Conservation (phyloP, 2,329 filamentous ascomycete genomes). For the Talaromyces sp. region DNA sequence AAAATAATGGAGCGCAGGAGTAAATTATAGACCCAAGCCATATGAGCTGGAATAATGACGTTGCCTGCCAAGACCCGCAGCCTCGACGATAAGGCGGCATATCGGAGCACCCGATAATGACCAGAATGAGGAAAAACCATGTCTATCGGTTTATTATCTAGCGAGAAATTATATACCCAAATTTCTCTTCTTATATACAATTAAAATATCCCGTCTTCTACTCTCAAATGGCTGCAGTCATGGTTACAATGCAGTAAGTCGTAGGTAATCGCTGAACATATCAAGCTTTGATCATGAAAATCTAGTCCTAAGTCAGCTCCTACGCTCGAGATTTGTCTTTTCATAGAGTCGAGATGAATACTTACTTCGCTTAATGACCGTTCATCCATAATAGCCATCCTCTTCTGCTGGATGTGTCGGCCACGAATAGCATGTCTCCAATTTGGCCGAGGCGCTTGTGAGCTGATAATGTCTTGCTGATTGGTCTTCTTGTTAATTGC, state of each 20-base stretch:
- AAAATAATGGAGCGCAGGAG: not conserved
- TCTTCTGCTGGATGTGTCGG: slow-evolving; percentile 85
- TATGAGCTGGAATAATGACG: not conserved
- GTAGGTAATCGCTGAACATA: not conserved
- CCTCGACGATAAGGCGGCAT: not conserved
- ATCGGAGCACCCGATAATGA: not conserved
- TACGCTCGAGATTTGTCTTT: not conserved
- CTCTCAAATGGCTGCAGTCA: not conserved
- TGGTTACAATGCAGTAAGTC: not conserved
- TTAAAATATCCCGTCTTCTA: not conserved
- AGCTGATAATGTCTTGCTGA: slow-evolving; percentile 46
- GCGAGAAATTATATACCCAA: not conserved
- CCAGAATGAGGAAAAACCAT: not conserved
- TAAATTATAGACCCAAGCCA: not conserved
- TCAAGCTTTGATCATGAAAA: slow-evolving; percentile 36
- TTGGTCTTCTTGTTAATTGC: slow-evolving; percentile 12
- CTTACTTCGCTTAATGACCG: slow-evolving; percentile 81
- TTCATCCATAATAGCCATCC: slow-evolving; percentile 74
- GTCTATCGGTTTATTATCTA: not conserved
- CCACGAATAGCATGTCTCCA: slow-evolving; percentile 72
- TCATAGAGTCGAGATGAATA: slow-evolving; percentile 7
- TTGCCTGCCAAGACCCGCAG: slow-evolving; percentile 8
- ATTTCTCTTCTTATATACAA: not conserved
- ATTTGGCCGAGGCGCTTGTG: slow-evolving; percentile 47
- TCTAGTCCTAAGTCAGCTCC: slow-evolving; percentile 27